Percentiles rank a stretch among this genome's conserved stretches.
Evolutionary conservation across 2,329 filamentous ascomycete genomes (phyloP).

Genomic region (Bipolaris zeicola): DNA sequence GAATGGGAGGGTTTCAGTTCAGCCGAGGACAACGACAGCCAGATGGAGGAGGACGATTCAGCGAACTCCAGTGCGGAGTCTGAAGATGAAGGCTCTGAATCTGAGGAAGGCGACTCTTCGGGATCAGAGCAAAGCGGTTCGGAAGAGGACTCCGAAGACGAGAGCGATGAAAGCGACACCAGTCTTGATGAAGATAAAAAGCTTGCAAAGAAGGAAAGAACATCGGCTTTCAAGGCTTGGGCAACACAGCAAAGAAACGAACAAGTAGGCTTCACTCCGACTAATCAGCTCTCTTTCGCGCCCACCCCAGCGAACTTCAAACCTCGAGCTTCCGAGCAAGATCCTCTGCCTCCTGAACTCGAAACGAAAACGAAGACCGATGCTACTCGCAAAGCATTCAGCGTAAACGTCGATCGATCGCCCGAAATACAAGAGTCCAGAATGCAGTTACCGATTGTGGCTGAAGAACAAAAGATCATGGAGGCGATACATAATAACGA

Average conservation of each 20-base stretch:
- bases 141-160: constrained; percentile 40
- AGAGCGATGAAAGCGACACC: constrained; percentile 38
- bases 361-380: constrained; percentile 62
- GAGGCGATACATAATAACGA: constrained; percentile 93
- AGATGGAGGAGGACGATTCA: constrained; percentile 32
- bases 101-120: constrained; percentile 10
- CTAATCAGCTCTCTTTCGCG: constrained; percentile 44
- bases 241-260: constrained; percentile 85
- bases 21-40: constrained; percentile 45
- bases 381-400: constrained; percentile 72
- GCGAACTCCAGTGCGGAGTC: constrained; percentile 15
- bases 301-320: constrained; percentile 67
- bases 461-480: constrained; percentile 97
- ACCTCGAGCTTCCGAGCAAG: constrained; percentile 70
- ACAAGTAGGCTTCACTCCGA: constrained; percentile 71
- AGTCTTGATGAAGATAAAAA: constrained; percentile 47
- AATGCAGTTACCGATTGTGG: constrained; percentile 83
- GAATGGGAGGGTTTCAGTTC: constrained; percentile 69
- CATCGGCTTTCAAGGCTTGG: constrained; percentile 90
- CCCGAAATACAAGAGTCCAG: constrained; percentile 78
- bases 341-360: constrained; percentile 71
- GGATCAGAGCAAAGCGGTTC: constrained; percentile 27
- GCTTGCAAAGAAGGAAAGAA: constrained; percentile 50
- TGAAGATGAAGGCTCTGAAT: constrained; percentile 10
- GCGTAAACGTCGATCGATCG: constrained; percentile 71